Base-by-base conservation (phyloP, 805 yeast species). In the Kuraishia cidri region DNA sequence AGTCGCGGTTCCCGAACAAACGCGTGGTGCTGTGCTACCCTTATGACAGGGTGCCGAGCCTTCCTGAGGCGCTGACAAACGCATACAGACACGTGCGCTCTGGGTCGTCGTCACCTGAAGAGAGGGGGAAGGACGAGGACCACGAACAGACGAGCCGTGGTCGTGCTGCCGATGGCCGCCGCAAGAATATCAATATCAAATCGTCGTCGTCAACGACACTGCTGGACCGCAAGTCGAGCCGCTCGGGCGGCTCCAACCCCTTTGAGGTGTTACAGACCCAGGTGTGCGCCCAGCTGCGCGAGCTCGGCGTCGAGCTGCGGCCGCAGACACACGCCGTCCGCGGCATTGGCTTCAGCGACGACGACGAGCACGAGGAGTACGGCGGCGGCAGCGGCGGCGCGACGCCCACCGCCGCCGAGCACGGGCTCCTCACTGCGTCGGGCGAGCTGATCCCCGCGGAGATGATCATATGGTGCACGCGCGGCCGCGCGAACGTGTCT, bases 11-110 rank as follows among this genome's bases (percentile, higher is more conserved):
- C 37, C 58, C 60, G 2, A 50, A 52, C 6, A 61, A 62, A 38
- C 45, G 45, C 12, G 61, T 69, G 9, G 49, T 36, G 5, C 42
- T 64, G 30, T 44, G 60, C n/a, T 67, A 62, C 42, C 66, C 67
- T 6, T 60, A 60, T 39, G 49, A 47, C 1, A 36, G 33, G 14
- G 47, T 62, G n/a, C 69, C 68, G 14, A 24, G 23, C 10, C 27
- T 37, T 27, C 27, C 27, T 4, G 15, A 23, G 28, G 21, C 16
- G 12, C 14, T 23, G 13, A 24, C 28, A 8, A 11, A 31, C 23
- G 12, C 24, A 7, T 23, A 20, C 23, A 10, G 9, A 10, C 23
- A 7, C 9, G 23, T 20, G 23, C 12, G 12, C 16, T 13, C 21
- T 27, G 6, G 19, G 30, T 13, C 12, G 12, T 8, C 30, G 30